These are phyloP conservation scores for Hemisphaericaspora xylofermentans DNA, from an alignment of 1,139 yeast species.

Conservation along the genomic window DNA sequence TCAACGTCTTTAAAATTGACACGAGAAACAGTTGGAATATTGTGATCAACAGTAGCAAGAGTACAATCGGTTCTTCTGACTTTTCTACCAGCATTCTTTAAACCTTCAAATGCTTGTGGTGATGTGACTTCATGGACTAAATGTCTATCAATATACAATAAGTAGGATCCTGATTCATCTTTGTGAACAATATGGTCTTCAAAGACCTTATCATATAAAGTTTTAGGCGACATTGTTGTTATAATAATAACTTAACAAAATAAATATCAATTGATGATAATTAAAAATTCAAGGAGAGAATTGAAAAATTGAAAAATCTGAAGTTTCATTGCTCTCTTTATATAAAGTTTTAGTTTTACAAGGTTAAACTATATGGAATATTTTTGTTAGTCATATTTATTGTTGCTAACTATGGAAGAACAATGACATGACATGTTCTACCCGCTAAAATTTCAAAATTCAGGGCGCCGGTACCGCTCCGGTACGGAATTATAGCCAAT, in stretches of 20 bases:
- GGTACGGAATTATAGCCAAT: slow-evolving; percentile 9
- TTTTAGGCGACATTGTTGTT: slow-evolving; percentile 50
- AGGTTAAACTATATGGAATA: no score
- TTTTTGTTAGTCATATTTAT: background rate
- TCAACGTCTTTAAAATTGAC: slow-evolving; percentile 68
- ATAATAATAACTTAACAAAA: no score
- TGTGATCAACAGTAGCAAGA: slow-evolving; percentile 95
- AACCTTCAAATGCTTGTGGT: slow-evolving; percentile 97
- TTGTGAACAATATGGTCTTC: slow-evolving; percentile 89
- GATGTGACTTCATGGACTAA: slow-evolving; percentile 97
- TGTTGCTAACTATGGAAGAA: no score
- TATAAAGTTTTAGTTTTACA: background rate
- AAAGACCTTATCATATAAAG: slow-evolving; percentile 94
- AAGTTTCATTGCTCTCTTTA: background rate
- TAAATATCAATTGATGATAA: background rate
- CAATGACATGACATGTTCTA: no score
- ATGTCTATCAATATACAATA: slow-evolving; percentile 92
- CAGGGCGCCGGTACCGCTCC: slow-evolving; percentile 10
- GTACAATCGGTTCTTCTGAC: slow-evolving; percentile 96
- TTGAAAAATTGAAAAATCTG: background rate
- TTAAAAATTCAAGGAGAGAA: background rate
- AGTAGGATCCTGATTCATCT: slow-evolving; percentile 82
- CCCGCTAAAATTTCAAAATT: no score
- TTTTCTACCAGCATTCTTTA: slow-evolving; percentile 77
- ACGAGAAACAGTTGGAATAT: slow-evolving; percentile 90